These are phyloP conservation scores for Tremella fuciformis DNA, from an alignment of 768 basidiomycete species.

Conservation along the genomic window DNA sequence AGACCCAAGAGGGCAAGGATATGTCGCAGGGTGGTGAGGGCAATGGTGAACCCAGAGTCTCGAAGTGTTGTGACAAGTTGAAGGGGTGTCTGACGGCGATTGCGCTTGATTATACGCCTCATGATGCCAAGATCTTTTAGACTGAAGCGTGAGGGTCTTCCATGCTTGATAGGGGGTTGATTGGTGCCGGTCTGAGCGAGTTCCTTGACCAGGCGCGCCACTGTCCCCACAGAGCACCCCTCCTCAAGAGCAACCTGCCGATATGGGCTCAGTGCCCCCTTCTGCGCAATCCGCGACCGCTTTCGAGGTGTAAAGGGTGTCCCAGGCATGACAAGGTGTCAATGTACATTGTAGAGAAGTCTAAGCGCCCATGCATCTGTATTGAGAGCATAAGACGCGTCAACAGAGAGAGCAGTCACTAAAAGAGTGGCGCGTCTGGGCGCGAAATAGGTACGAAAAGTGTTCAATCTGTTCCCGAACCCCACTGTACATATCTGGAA, in stretches of 20 bases:
- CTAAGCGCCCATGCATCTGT: no score
- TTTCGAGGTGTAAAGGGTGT: neutral
- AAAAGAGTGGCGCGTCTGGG: no score
- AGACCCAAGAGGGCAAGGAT: slow-evolving; percentile 4
- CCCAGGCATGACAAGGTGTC: slow-evolving; percentile 1
- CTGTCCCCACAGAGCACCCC: neutral
- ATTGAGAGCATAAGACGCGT: no score
- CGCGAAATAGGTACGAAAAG: no score
- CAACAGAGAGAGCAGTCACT: no score
- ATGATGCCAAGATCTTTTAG: neutral
- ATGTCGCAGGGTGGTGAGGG: slow-evolving; percentile 5
- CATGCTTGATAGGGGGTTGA: neutral
- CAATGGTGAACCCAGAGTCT: no score
- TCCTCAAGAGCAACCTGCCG: neutral
- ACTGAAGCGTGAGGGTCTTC: neutral
- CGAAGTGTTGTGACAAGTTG: no score
- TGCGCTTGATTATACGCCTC: no score
- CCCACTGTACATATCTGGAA: no score
- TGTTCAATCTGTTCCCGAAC: no score
- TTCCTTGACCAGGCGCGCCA: neutral
- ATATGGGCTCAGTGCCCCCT: neutral
- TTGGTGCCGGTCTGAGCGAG: neutral
- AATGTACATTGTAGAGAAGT: no score
- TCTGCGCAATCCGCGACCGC: neutral
- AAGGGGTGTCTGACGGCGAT: no score